Percentiles rank a stretch among this genome's conserved stretches.
Conservation (phyloP, 306 rosid species). For the Cucurbita ficifolia region DNA sequence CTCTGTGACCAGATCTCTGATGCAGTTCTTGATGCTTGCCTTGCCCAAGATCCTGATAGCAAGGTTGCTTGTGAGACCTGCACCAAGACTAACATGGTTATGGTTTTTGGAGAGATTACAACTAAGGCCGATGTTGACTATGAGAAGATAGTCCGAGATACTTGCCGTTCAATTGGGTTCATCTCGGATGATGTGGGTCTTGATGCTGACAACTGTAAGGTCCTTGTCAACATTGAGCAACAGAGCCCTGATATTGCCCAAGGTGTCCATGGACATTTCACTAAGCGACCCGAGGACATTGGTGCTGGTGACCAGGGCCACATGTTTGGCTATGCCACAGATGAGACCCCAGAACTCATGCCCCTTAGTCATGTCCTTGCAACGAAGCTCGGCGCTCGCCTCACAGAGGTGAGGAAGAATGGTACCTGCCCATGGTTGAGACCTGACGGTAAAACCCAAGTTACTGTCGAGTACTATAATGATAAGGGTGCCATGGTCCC, state of each 20-base stretch:
- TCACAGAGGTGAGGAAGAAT: slow-evolving; percentile 8
- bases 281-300: slow-evolving; percentile 22
- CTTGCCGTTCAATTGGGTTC: slow-evolving; percentile 23
- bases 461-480: slow-evolving; percentile 9
- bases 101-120: slow-evolving; percentile 33
- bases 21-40: slow-evolving; percentile 31
- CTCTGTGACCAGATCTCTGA: slow-evolving; percentile 24
- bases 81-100: slow-evolving; percentile 25
- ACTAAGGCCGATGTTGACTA: slow-evolving; percentile 26
- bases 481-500: slow-evolving; percentile 11
- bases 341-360: slow-evolving; percentile 10
- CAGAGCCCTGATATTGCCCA: slow-evolving; percentile 15
- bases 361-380: slow-evolving; percentile 12
- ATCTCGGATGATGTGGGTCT: slow-evolving; percentile 29
- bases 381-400: slow-evolving; percentile 9
- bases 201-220: slow-evolving; percentile 33
- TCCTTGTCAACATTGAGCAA: slow-evolving; percentile 16
- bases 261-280: slow-evolving; percentile 25
- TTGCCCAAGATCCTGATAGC: slow-evolving; percentile 24
- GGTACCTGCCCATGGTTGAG: slow-evolving; percentile 13
- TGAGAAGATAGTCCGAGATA: slow-evolving; percentile 31
- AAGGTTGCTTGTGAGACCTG: slow-evolving; percentile 32
- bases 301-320: slow-evolving; percentile 30
- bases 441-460: slow-evolving; percentile 14
- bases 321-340: slow-evolving; percentile 36